phyloP scores from a whole-genome alignment of 345 rosid genomes.

The Aethionema arabicum region DNA sequence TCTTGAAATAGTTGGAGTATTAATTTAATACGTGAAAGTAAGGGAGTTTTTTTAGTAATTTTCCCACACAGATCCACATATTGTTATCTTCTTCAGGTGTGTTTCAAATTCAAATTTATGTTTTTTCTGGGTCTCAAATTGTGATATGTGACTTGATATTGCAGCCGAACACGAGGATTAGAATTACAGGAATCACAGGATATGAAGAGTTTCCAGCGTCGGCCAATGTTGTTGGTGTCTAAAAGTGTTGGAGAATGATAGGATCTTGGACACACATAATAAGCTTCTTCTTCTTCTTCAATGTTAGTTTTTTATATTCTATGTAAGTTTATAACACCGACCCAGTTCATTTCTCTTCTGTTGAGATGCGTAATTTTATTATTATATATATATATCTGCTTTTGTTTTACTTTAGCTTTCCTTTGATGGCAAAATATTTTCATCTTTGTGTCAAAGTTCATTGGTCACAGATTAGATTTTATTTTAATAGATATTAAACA shows the following conservation, averaged over 20 bases:
- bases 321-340: slow-evolving; percentile 19
- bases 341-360: slow-evolving; percentile 6
- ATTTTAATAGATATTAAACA: too few relatives aligned
- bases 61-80: too few relatives aligned
- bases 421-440: too few relatives aligned
- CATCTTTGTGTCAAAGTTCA: too few relatives aligned
- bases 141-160: slow-evolving; percentile 23
- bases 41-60: too few relatives aligned
- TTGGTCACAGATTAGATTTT: too few relatives aligned
- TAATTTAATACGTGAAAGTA: too few relatives aligned
- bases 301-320: slow-evolving; percentile 9
- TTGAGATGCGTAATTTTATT: background rate
- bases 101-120: too few relatives aligned
- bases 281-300: slow-evolving; percentile 11
- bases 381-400: too few relatives aligned
- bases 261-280: slow-evolving; percentile 9
- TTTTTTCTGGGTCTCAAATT: background rate
- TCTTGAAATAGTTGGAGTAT: too few relatives aligned
- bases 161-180: slow-evolving; percentile 89
- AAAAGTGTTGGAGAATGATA: slow-evolving; percentile 4
- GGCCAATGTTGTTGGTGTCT: slow-evolving; percentile 39
- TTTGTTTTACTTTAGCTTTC: too few relatives aligned
- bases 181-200: slow-evolving; percentile 82
- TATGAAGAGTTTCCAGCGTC: slow-evolving; percentile 68
- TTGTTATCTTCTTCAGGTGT: too few relatives aligned